Evolutionary conservation across 2,329 filamentous ascomycete species (phyloP).

Genomic region (Trichoderma sp.): DNA sequence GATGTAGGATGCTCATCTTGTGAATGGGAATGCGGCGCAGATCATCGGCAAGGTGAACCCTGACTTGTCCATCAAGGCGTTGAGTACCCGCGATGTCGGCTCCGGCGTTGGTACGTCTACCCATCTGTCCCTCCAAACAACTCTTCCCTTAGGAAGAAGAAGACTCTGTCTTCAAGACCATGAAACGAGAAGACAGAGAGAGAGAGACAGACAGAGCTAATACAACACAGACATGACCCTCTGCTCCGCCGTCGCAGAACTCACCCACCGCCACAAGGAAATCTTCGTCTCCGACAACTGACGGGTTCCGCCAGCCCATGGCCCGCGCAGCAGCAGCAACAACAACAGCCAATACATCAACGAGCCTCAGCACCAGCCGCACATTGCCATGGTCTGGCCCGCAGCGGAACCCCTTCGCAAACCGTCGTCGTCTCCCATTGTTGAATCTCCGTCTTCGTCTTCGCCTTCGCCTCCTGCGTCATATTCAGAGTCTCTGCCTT

Average conservation of each 20-base stretch:
- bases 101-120: slow-evolving; percentile 63
- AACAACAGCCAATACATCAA: slow-evolving; percentile 4
- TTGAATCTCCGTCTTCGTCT: neutral
- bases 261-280: slow-evolving; percentile 76
- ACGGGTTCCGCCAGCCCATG: slow-evolving; percentile 39
- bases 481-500: neutral
- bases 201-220: neutral
- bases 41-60: slow-evolving; percentile 78
- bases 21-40: slow-evolving; percentile 70
- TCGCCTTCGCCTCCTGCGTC: neutral
- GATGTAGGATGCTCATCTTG: slow-evolving; percentile 68
- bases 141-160: too few relatives aligned
- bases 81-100: slow-evolving; percentile 71
- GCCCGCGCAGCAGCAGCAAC: slow-evolving; percentile 29
- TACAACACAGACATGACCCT: slow-evolving; percentile 67
- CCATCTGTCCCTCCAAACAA: too few relatives aligned
- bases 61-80: slow-evolving; percentile 71
- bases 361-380: slow-evolving; percentile 35
- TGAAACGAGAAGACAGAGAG: neutral
- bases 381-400: slow-evolving; percentile 47
- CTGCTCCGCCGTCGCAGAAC: slow-evolving; percentile 79
- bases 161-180: neutral
- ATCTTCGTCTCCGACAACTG: slow-evolving; percentile 70
- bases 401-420: slow-evolving; percentile 24
- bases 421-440: neutral